Base-by-base conservation (phyloP, 2,329 filamentous ascomycete genomes). In the Metarhizium anisopliae region DNA sequence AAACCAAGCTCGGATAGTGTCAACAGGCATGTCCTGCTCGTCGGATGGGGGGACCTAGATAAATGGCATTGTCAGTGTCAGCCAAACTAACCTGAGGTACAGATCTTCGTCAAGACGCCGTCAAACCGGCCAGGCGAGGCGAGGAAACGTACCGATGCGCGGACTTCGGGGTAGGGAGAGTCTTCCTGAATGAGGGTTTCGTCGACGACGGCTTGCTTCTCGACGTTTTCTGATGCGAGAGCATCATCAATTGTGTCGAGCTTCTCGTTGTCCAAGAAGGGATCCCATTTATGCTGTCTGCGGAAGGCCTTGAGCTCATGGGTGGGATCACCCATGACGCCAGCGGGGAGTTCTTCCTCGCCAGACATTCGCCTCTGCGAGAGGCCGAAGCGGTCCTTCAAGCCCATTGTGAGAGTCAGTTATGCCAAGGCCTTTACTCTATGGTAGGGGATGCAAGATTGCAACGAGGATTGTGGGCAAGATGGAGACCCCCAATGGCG, bases 1-100 rank as follows among this genome's bases (percentile, higher is more conserved):
- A 4, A 67, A 61, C 81, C 82, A 84, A 29, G 80, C 79, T 20
- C 82, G 80, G 56, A 84, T 74, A 2, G 82, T 84, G 64, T 78
- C 80, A 53, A 74, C 70, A 14, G 77, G 74, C 7, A 78, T 64
- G n/a, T 80, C 77, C 55, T 81, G n/a, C 29, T 55, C 79, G 55
- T 76, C 71, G 56, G 77, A 78, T n/a, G 71, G 63, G 7, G 60
- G 62, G 18, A 58, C 56, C 56, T 58, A 30, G 29, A 20, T 13
- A 35, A 36, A 47, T 14, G 11, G 7, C 5, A 6, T 20, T 11
- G 42, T 20, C n/a, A 45, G 42, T 4, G 16, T 4, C 13, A 5
- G 14, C 38, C 38, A 40, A 40, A 5, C 38, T 11, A 2, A 16
- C 14, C 14, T 16, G 8, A 2, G 38, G 13, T 40, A 16, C 4